Evolutionary conservation across 2,329 filamentous ascomycete species (phyloP).

Genomic region (Epichloe uncinata): DNA sequence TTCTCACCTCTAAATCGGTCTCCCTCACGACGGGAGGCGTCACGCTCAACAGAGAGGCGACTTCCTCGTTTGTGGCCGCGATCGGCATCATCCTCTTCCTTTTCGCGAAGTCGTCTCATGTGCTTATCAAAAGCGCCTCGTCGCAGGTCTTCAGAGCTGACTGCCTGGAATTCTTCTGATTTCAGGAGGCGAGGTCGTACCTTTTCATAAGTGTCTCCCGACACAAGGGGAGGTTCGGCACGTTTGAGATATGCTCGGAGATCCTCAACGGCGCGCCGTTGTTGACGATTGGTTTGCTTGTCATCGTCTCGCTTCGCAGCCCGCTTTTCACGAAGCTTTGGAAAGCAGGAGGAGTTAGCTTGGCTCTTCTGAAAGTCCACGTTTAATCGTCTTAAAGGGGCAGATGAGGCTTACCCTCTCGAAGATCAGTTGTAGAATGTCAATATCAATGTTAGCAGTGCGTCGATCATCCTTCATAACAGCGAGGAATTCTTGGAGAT

Average conservation of each 20-base stretch:
- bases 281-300: constrained; percentile 70
- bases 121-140: constrained; percentile 82
- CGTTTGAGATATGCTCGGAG: constrained; percentile 80
- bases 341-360: neutral
- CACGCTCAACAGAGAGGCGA: constrained; percentile 37
- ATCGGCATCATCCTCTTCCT: constrained; percentile 75
- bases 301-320: constrained; percentile 74
- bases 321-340: constrained; percentile 70
- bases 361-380: neutral
- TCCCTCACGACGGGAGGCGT: constrained; percentile 47
- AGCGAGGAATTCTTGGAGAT: constrained; percentile 74
- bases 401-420: constrained; percentile 46
- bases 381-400: neutral
- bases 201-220: constrained; percentile 78
- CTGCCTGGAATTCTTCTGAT: constrained; percentile 69
- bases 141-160: constrained; percentile 72
- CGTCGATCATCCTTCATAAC: constrained; percentile 76
- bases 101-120: constrained; percentile 79
- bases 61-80: constrained; percentile 46
- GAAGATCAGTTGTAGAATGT: constrained; percentile 70
- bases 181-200: constrained; percentile 68
- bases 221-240: constrained; percentile 67
- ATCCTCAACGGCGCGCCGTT: constrained; percentile 72
- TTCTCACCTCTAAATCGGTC: constrained; percentile 47
- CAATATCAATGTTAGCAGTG: constrained; percentile 74